A percentile compares a stretch with the other conserved stretches of the same genome.
Conservation (phyloP, 2,329 filamentous ascomycete genomes). For the Westerdykella sp. region DNA sequence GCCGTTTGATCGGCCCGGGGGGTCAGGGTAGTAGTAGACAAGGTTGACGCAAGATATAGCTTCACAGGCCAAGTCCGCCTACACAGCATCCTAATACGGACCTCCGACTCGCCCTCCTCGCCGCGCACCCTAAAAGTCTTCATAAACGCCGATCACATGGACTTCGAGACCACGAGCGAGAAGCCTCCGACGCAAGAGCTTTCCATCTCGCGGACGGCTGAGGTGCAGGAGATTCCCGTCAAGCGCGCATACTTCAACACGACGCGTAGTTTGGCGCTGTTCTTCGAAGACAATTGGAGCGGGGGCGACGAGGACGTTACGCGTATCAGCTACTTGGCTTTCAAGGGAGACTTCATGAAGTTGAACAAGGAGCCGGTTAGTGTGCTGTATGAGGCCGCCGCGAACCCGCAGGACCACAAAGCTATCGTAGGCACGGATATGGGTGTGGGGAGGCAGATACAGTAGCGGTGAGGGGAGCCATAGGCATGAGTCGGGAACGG, state of each 20-base stretch:
- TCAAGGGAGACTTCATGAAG: conserved; percentile 91
- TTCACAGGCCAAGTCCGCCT: conserved; percentile 94
- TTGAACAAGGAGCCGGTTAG: conserved; percentile 75
- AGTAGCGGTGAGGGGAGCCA: conserved; percentile 8
- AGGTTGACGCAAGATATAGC: conserved; percentile 40
- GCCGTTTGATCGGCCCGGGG: neutral
- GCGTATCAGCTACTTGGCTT: conserved; percentile 74
- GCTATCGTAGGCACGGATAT: conserved; percentile 35
- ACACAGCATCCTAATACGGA: conserved; percentile 80
- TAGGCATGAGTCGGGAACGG: conserved; percentile 1
- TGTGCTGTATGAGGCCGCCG: conserved; percentile 88
- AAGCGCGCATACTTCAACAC: conserved; percentile 84
- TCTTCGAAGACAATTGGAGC: conserved; percentile 87
- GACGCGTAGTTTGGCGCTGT: conserved; percentile 74
- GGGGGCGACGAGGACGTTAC: conserved; percentile 72
- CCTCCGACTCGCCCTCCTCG: conserved; percentile 62
- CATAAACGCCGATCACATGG: conserved; percentile 70
- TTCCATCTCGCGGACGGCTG: conserved; percentile 68
- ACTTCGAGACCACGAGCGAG: conserved; percentile 72
- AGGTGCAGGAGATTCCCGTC: conserved; percentile 81
- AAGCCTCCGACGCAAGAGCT: conserved; percentile 66
- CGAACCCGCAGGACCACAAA: conserved; percentile 83
- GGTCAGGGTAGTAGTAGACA: no score
- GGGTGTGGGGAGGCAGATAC: conserved; percentile 33
- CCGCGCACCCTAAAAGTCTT: conserved; percentile 82